Percentiles rank a stretch among this genome's conserved stretches.
Evolutionary conservation across 139 green algal species (phyloP).

Genomic region (Haematococcus lacustris): DNA sequence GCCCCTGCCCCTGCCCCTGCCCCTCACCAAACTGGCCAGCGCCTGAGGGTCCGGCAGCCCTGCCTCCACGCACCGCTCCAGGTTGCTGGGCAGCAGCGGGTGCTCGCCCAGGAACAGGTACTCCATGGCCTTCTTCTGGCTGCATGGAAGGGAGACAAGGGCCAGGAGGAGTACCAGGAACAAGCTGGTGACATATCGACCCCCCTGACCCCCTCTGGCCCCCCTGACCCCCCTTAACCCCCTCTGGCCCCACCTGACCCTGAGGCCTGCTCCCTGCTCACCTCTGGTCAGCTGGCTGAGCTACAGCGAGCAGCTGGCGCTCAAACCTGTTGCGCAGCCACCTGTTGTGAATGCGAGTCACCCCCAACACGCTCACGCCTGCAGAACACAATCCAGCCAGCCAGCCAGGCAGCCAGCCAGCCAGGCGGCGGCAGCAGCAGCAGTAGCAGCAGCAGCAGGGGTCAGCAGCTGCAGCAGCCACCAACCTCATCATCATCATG

Average conservation of each 20-base stretch:
- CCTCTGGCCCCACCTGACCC: not conserved
- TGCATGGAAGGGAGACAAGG: not conserved
- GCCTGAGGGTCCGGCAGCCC: slow-evolving; percentile 23
- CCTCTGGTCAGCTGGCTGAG: not conserved
- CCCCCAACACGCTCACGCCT: slow-evolving; percentile 25
- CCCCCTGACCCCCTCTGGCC: not conserved
- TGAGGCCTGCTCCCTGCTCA: not conserved
- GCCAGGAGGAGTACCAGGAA: not conserved
- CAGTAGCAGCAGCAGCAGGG: not conserved
- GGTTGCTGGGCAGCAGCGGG: slow-evolving; percentile 30
- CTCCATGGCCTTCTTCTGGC: slow-evolving; percentile 45
- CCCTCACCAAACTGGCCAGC: not conserved
- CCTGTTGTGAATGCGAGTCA: slow-evolving; percentile 62
- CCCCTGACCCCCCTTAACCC: not conserved
- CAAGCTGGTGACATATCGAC: not conserved
- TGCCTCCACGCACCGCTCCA: slow-evolving; percentile 37
- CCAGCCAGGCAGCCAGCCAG: too few species aligned
- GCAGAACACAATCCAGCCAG: too few species aligned
- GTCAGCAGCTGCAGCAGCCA: not conserved
- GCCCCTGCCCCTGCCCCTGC: not conserved
- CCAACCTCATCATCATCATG: not conserved
- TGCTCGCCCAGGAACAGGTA: slow-evolving; percentile 57
- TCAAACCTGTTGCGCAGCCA: slow-evolving; percentile 55
- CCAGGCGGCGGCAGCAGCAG: slow-evolving; percentile 3
- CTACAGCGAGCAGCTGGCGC: slow-evolving; percentile 1